phyloP scores from a whole-genome alignment of 1,284 basidiomycete species.

The Ceratobasidium theobromae region DNA sequence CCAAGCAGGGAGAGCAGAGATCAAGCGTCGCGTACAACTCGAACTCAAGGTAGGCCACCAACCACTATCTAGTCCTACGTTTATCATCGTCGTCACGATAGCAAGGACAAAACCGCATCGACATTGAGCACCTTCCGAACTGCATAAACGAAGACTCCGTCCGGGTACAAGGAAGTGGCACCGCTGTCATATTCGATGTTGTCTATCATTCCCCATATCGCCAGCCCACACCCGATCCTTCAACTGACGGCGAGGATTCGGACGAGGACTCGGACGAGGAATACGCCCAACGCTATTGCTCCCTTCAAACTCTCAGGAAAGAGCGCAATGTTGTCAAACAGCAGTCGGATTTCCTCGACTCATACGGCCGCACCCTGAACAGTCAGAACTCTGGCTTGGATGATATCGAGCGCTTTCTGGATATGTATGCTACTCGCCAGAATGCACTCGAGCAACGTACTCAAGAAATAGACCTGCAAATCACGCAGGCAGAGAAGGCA shows the following conservation, averaged over 20 bases:
- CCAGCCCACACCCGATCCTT: neutral
- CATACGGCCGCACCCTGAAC: conserved; percentile 36
- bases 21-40: conserved; percentile 1
- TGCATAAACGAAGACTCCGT: conserved; percentile 38
- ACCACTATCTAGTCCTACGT: neutral
- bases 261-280: conserved; percentile 24
- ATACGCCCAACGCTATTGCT: conserved; percentile 37
- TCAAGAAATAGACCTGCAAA: conserved; percentile 24
- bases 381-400: conserved; percentile 32
- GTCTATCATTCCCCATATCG: conserved; percentile 35
- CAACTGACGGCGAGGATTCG: neutral
- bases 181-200: conserved; percentile 39
- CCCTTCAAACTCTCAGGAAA: conserved; percentile 35
- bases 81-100: neutral
- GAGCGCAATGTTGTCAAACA: conserved; percentile 28
- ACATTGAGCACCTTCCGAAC: conserved; percentile 36
- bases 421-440: conserved; percentile 34
- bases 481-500: conserved; percentile 29
- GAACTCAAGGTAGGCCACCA: conserved; percentile 1
- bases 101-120: conserved; percentile 39
- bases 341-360: conserved; percentile 30
- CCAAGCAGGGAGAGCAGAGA: conserved; percentile 7
- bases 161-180: conserved; percentile 39
- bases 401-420: conserved; percentile 36
- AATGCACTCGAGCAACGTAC: conserved; percentile 23